These are phyloP conservation scores for Colletotrichum sp. DNA, from an alignment of 2,329 filamentous ascomycete genomes.

Conservation along the genomic window DNA sequence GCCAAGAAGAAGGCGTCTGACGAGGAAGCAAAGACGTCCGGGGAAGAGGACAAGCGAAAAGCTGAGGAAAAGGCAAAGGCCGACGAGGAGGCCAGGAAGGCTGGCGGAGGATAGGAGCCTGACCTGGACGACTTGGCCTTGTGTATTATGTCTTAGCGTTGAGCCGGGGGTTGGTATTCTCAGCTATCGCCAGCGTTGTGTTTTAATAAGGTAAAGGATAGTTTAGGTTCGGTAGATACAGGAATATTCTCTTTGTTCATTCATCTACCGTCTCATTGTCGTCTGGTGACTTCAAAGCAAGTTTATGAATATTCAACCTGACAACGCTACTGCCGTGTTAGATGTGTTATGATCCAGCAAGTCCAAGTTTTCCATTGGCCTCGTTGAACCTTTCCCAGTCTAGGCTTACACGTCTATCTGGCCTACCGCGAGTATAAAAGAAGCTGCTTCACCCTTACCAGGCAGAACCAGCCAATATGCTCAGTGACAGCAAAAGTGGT, in stretches of 20 bases:
- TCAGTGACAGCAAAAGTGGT: no score
- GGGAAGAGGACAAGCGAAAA: neutral
- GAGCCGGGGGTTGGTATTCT: neutral
- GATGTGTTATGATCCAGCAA: neutral
- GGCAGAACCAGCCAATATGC: neutral
- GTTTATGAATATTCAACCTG: neutral
- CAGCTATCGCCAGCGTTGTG: neutral
- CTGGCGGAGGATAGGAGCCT: conserved; percentile 4
- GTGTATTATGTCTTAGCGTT: neutral
- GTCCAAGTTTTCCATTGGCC: no score
- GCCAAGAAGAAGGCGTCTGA: neutral
- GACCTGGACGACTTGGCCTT: neutral
- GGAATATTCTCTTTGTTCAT: neutral
- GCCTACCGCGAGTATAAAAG: neutral
- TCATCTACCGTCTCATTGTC: neutral
- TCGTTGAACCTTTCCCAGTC: no score
- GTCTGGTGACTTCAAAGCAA: neutral
- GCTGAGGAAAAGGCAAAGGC: conserved; percentile 8
- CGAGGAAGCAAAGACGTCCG: neutral
- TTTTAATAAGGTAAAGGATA: neutral
- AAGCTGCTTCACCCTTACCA: neutral
- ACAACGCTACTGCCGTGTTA: neutral
- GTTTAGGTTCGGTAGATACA: neutral
- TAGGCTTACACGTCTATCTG: neutral
- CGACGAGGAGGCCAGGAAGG: conserved; percentile 8